These are phyloP conservation scores for Suhomyces xylopsoci DNA, from an alignment of 805 yeast species.

Conservation along the genomic window DNA sequence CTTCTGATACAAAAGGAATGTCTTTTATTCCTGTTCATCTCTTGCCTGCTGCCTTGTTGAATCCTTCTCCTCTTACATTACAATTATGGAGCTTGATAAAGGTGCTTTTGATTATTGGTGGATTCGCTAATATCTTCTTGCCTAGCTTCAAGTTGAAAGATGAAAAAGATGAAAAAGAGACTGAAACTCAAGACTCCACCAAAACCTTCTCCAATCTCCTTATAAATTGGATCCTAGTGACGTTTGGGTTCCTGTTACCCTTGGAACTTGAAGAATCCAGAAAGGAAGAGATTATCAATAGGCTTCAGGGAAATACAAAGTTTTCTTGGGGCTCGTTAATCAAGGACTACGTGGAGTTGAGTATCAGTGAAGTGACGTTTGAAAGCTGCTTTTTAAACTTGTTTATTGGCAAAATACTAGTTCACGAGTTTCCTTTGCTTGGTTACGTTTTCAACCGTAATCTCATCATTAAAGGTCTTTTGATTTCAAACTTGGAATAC, in stretches of 20 bases:
- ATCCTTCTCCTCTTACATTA: conserved; percentile 11
- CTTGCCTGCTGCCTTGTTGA: conserved; percentile 9
- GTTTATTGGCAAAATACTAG: conserved; percentile 26
- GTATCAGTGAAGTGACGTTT: conserved; percentile 27
- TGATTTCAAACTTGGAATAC: conserved; percentile 30
- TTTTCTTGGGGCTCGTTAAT: conserved; percentile 12
- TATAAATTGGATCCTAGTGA: conserved; percentile 24
- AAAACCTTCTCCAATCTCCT: conserved; percentile 2
- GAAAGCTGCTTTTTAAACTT: conserved; percentile 33
- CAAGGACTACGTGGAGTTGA: conserved; percentile 26
- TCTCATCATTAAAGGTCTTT: conserved; percentile 23
- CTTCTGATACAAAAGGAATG: conserved; percentile 42
- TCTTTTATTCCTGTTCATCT: conserved; percentile 43
- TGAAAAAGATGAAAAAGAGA: neutral
- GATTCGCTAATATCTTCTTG: conserved; percentile 8
- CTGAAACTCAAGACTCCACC: neutral
- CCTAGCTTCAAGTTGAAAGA: conserved; percentile 5
- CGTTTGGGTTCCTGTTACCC: conserved; percentile 30
- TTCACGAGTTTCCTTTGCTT: conserved; percentile 18
- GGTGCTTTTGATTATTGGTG: conserved; percentile 10
- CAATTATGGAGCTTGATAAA: conserved; percentile 11
- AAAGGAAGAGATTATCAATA: conserved; percentile 13
- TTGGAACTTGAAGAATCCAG: conserved; percentile 12
- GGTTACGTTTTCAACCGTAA: conserved; percentile 19
- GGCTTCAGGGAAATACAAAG: conserved; percentile 14